Evolutionary conservation across 2,329 filamentous ascomycete species (phyloP).

Genomic region (Geosmithia flava): DNA sequence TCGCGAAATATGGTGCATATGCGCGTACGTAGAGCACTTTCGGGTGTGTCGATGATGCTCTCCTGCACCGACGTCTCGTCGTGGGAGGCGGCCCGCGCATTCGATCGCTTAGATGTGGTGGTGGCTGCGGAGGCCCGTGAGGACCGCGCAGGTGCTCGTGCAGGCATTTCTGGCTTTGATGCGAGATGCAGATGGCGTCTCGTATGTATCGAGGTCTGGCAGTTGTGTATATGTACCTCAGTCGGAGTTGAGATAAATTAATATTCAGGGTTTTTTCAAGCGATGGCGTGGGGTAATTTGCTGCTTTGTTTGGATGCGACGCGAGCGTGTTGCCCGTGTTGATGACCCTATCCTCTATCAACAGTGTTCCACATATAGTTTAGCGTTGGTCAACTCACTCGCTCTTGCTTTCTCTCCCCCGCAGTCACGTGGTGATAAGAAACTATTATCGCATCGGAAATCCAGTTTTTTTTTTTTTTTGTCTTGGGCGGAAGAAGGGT

Average conservation of each 20-base stretch:
- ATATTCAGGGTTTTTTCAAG: slow-evolving; percentile 1
- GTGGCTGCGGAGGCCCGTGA: slow-evolving; percentile 29
- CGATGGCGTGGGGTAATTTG: not conserved
- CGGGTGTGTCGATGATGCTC: slow-evolving; percentile 59
- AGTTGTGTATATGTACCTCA: not conserved
- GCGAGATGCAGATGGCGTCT: not conserved
- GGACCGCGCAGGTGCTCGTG: slow-evolving; percentile 32
- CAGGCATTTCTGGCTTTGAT: slow-evolving; percentile 27
- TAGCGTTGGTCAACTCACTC: slow-evolving; percentile 7
- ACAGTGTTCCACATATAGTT: slow-evolving; percentile 17
- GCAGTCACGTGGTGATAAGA: slow-evolving; percentile 22
- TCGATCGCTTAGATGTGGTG: slow-evolving; percentile 14
- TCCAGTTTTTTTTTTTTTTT: slow-evolving; percentile 10
- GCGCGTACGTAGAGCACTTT: slow-evolving; percentile 59
- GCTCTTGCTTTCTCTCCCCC: slow-evolving; percentile 2
- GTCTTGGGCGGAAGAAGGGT: not conserved
- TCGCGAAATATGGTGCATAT: slow-evolving; percentile 64
- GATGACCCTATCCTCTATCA: slow-evolving; percentile 10
- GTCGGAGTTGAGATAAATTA: not conserved
- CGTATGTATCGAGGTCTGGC: not conserved
- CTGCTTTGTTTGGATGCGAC: slow-evolving; percentile 13
- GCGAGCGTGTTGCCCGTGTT: not conserved
- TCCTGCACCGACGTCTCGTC: slow-evolving; percentile 51
- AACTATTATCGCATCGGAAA: slow-evolving; percentile 6
- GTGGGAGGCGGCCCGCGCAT: slow-evolving; percentile 28